Evolutionary conservation across 2,329 filamentous ascomycete species (phyloP), one percentile per base, ranked within the genome.

Genomic region (Paecilomyces fulvus): DNA sequence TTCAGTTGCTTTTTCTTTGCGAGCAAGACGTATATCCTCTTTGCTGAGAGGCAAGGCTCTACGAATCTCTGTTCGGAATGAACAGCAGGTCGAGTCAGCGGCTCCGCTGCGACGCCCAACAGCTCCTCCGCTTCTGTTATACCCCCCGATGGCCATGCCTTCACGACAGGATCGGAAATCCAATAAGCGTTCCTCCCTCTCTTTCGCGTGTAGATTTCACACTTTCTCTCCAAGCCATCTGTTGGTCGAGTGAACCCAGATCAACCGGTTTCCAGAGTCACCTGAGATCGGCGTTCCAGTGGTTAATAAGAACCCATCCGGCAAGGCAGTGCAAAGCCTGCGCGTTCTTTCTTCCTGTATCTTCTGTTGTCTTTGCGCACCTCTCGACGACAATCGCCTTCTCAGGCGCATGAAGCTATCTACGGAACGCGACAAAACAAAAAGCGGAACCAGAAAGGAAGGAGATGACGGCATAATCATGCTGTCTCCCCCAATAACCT

Each of bases 361-460:
- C 12, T 25, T 28, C 48, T 7, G 48, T 14, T 25, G 20, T 10
- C 48, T 25, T 17, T 49, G 14, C 25, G 48, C 9, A 49, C 12
- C 21, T 23, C 48, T 28, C 21, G 21, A 23, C 9, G 20, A 23
- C 21, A 49, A 25, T 46, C 53, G 46, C 31, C 33, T n/a, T 51
- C 51, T 49, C 57, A 56, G 58, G 58, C 59, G 59, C 60, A 63
- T 57, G 65, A 57, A 64, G 67, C 67, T 71, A 71, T 72, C 70
- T 73, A 73, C 69, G 65, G 63, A 64, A 59, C 66, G 64, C 60
- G 60, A 68, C 59, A 64, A 66, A 58, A 55, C 61, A 55, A 64
- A 30, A 60, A 58, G 56, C 57, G 55, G 50, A 49, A 56, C 50
- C 48, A 51, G 53, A 54, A 7, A 5, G 20, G 30, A 30, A 17